These are phyloP conservation scores for Daucus carota DNA, from an alignment of 129 eudicot genomes.

Conservation along the genomic window DH1_v3.0 NC_030384.2:44675001-44675500, in stretches of 20 bases:
- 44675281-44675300: background rate
- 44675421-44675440: slow-evolving; percentile 37
- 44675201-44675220: slow-evolving; percentile 56
- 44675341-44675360: slow-evolving; percentile 33
- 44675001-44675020: slow-evolving; percentile 73
- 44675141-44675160: slow-evolving; percentile 49
- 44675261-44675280: slow-evolving; percentile 51
- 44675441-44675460: slow-evolving; percentile 34
- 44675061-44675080: slow-evolving; percentile 46
- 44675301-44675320: background rate
- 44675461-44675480: slow-evolving; percentile 40
- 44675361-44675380: slow-evolving; percentile 43
- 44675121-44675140: slow-evolving; percentile 79
- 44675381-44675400: slow-evolving; percentile 41
- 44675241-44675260: slow-evolving; percentile 54
- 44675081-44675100: slow-evolving; percentile 58
- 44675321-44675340: background rate
- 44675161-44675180: slow-evolving; percentile 63
- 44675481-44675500: slow-evolving; percentile 72
- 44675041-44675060: slow-evolving; percentile 51
- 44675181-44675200: slow-evolving; percentile 46
- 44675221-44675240: slow-evolving; percentile 52
- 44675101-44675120: slow-evolving; percentile 75
- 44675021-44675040: slow-evolving; percentile 75
- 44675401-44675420: slow-evolving; percentile 56